Percentiles rank a stretch among this genome's conserved stretches.
These are phyloP conservation scores for Arthrinium puccinioides DNA, from an alignment of 2,329 filamentous ascomycete species.

Conservation along the genomic window DNA sequence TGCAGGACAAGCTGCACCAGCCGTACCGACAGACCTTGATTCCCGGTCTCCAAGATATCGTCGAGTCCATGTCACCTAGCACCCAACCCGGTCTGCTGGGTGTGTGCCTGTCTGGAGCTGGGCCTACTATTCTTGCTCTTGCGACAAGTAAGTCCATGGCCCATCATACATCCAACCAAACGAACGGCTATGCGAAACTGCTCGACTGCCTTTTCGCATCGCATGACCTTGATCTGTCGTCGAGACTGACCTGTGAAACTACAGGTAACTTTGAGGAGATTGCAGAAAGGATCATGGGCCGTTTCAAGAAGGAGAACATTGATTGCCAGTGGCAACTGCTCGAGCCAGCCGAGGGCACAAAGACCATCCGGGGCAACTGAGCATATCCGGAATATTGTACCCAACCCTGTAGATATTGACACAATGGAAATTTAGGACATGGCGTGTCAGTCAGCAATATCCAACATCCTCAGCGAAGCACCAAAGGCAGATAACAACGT, in stretches of 20 bases:
- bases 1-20: conserved; percentile 98
- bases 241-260: too few relatives aligned
- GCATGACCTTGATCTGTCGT: too few relatives aligned
- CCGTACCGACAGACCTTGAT: conserved; percentile 90
- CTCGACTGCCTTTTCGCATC: too few relatives aligned
- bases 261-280: conserved; percentile 72
- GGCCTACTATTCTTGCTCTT: conserved; percentile 88
- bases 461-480: too few relatives aligned
- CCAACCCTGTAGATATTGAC: too few relatives aligned
- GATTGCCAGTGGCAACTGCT: conserved; percentile 81
- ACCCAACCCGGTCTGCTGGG: conserved; percentile 84
- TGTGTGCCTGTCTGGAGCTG: conserved; percentile 90
- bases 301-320: conserved; percentile 68
- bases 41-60: conserved; percentile 82
- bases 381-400: too few relatives aligned
- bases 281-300: conserved; percentile 67
- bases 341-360: conserved; percentile 72
- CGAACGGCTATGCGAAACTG: too few relatives aligned
- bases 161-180: too few relatives aligned
- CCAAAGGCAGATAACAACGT: too few relatives aligned
- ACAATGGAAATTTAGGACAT: too few relatives aligned
- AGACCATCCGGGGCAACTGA: conserved; percentile 12
- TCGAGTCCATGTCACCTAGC: conserved; percentile 82
- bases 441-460: too few relatives aligned
- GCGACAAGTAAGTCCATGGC: conserved; percentile 54